Base-by-base conservation (phyloP, 352 stramenopile genomes). In the Phytophthora ohioensis region DNA sequence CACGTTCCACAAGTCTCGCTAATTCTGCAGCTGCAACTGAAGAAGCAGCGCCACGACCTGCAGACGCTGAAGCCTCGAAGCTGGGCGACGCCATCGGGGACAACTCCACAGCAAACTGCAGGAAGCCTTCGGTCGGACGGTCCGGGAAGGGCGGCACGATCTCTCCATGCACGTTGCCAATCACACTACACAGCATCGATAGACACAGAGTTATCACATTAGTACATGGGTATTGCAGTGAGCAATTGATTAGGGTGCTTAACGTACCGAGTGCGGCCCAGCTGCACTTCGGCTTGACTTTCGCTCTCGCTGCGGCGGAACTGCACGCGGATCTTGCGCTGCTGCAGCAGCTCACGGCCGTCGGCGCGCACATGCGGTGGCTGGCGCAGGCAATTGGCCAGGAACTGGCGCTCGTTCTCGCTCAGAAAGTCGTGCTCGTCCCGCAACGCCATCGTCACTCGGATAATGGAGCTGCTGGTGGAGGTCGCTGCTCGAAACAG, bases 1-100 rank as follows among this genome's bases (percentile, higher is more conserved):
- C 93, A 17, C 93, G 88, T 76, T 98, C 96, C 52, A 98, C 80
- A 17, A 98, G 87, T 38, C 93, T 79, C 46, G 97, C 81, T 54
- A 98, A 87, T 68, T 96, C 85, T 48, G 71, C 62, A 57, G 71
- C 67, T 52, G 57, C 67, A 9, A 92, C 71, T 0, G 84, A 83
- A 54, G 86, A 76, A 12, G 79, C 75, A 48, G 76, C 75, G 17
- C 78, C 79, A 6, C 86, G 79, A 5, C 83, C 72, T 43, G 67
- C 71, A 57, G 71, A 73, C 2, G 67, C 42, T 7, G 71, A 67
- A 2, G 75, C 62, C 54, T 94, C 90, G 74, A 96, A 95, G 67
- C 83, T 91, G 64, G 90, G 80, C 43, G 84, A 93, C 43, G 84
- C 84, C 87, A 94, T 95, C 36, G 89, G 82, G 59, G 85, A 95